Percentiles rank a stretch among this genome's conserved stretches.
Evolutionary conservation across 768 basidiomycete species (phyloP).

Genomic region (Auricularia sp.): DNA sequence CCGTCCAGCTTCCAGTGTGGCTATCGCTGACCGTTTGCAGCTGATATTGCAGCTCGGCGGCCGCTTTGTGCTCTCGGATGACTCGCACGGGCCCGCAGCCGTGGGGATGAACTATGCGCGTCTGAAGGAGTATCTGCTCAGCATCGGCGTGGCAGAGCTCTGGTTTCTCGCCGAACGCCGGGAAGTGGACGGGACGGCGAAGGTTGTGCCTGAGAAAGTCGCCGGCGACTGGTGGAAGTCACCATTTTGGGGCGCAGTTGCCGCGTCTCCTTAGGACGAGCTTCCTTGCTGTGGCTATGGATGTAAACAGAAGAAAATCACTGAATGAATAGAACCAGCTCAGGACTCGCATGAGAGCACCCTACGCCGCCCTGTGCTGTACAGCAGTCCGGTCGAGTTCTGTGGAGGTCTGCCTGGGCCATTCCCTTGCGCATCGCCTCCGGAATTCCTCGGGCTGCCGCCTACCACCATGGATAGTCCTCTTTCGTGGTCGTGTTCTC

Average conservation of each 20-base stretch:
- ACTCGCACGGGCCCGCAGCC: constrained; percentile 83
- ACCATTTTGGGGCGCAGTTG: constrained; percentile 39
- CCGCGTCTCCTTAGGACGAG: constrained; percentile 3
- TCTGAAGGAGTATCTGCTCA: constrained; percentile 52
- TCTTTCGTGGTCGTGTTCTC: too few relatives aligned
- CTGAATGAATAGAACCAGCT: too few relatives aligned
- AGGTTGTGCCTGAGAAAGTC: constrained; percentile 32
- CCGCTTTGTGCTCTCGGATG: constrained; percentile 81
- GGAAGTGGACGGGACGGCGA: constrained; percentile 16
- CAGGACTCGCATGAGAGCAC: too few relatives aligned
- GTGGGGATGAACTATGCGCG: constrained; percentile 80
- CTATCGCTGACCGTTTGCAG: constrained; percentile 29
- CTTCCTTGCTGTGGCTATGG: too few relatives aligned
- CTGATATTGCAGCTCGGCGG: constrained; percentile 60
- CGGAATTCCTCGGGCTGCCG: too few relatives aligned
- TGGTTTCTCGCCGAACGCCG: constrained; percentile 42
- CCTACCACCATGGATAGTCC: too few relatives aligned
- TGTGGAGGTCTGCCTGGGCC: too few relatives aligned
- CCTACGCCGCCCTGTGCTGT: background rate
- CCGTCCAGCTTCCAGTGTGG: constrained; percentile 3
- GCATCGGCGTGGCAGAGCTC: constrained; percentile 48
- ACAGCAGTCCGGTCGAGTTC: too few relatives aligned
- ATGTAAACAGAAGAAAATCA: too few relatives aligned
- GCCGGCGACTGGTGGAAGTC: constrained; percentile 49
- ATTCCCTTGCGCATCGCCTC: too few relatives aligned